These are phyloP conservation scores for Agrocybe pediades DNA, from an alignment of 768 basidiomycete species.

Conservation along the genomic window DNA sequence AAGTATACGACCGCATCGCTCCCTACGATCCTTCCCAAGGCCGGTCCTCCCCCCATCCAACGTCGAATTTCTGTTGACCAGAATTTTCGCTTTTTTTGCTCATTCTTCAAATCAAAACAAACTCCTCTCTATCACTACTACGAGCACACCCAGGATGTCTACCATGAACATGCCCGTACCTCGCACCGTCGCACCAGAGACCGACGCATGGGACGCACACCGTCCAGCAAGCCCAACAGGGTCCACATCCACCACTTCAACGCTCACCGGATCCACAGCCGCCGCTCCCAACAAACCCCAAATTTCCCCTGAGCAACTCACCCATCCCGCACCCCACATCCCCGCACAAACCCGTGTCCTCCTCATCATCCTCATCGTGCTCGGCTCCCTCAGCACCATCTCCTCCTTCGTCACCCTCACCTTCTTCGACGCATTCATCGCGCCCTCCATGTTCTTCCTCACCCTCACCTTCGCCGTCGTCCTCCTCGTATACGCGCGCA, in stretches of 20 bases:
- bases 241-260: not conserved
- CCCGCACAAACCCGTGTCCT: not conserved
- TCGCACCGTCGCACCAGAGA: not conserved
- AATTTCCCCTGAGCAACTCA: not conserved
- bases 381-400: not conserved
- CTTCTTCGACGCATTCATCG: not conserved
- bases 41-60: no score
- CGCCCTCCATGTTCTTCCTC: not conserved
- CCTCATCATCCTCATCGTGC: not conserved
- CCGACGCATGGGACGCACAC: not conserved
- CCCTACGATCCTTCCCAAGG: not conserved
- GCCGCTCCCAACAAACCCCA: not conserved
- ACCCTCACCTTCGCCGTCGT: not conserved
- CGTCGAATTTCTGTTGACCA: not conserved
- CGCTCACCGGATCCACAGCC: not conserved
- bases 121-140: not conserved
- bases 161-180: not conserved
- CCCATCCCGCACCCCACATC: not conserved
- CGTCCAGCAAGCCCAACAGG: not conserved
- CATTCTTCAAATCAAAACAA: no score
- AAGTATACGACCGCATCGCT: not conserved
- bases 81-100: not conserved
- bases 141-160: not conserved
- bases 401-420: not conserved
- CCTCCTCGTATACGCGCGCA: not conserved